Conservation (phyloP, 371 early-diverging fungal species). For the Basidiobolus meristosporus region DNA sequence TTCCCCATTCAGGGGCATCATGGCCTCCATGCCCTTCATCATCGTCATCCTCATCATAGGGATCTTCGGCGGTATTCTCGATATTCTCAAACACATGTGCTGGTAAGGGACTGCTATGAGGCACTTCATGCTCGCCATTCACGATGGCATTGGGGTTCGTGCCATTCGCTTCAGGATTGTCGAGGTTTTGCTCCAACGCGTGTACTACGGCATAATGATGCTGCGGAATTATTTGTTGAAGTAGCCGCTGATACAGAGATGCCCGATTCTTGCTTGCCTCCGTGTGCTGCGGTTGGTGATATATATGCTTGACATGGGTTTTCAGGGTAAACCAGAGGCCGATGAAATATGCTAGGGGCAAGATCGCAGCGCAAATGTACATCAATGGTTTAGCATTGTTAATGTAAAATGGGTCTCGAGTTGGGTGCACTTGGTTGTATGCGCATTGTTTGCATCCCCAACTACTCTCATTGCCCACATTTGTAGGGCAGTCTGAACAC, state of each 20-base stretch:
- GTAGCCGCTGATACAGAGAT: constrained; percentile 14
- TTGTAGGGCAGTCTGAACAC: constrained; percentile 36
- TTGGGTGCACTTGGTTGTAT: constrained; percentile 44
- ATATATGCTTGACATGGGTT: constrained; percentile 59
- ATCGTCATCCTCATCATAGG: neutral
- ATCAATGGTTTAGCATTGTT: constrained; percentile 66
- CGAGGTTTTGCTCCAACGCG: constrained; percentile 12
- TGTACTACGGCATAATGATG: no score
- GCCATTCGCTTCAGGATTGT: constrained; percentile 5
- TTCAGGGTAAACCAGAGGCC: constrained; percentile 87
- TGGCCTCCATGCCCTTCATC: constrained; percentile 45
- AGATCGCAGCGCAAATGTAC: constrained; percentile 68
- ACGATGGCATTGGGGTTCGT: neutral
- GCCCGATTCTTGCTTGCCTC: constrained; percentile 10
- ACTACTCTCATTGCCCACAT: constrained; percentile 17
- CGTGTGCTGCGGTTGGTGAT: constrained; percentile 9
- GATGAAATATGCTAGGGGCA: constrained; percentile 71
- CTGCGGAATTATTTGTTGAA: constrained; percentile 9
- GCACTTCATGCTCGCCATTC: neutral
- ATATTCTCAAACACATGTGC: no score
- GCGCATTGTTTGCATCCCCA: constrained; percentile 35
- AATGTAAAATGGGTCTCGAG: constrained; percentile 63
- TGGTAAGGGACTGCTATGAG: neutral
- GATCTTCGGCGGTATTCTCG: neutral
- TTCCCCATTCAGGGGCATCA: constrained; percentile 86